These are phyloP conservation scores for Rubia peregrina DNA, from an alignment of 305 asterid species.

Conservation along the genomic window DNA sequence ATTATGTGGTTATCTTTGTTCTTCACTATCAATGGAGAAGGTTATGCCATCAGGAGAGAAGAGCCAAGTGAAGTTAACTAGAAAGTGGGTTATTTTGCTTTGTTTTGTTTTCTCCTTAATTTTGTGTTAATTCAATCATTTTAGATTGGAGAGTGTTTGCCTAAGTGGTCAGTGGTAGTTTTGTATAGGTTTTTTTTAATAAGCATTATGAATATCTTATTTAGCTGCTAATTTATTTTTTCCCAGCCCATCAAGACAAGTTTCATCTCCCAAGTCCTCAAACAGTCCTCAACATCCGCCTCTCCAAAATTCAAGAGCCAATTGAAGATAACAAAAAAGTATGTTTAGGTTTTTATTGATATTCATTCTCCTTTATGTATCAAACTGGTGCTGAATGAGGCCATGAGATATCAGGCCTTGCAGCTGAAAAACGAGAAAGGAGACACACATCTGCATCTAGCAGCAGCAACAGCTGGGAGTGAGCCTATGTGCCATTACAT, in stretches of 20 bases:
- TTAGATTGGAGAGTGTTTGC: neutral
- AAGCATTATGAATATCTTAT: slow-evolving; percentile 19
- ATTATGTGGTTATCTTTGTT: slow-evolving; percentile 13
- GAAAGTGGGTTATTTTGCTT: slow-evolving; percentile 7
- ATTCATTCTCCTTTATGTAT: slow-evolving; percentile 4
- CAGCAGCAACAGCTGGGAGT: too few species aligned
- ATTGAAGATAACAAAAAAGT: slow-evolving; percentile 89
- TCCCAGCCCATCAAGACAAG: slow-evolving; percentile 38
- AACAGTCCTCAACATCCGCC: slow-evolving; percentile 31
- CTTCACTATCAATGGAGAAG: too few species aligned
- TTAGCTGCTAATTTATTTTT: slow-evolving; percentile 16
- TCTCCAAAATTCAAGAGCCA: slow-evolving; percentile 47
- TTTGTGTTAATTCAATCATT: neutral
- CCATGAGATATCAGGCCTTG: too few species aligned
- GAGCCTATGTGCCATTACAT: too few species aligned
- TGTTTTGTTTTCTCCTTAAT: slow-evolving; percentile 17
- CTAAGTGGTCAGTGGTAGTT: slow-evolving; percentile 23
- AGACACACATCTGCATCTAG: too few species aligned
- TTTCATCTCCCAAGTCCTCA: slow-evolving; percentile 33
- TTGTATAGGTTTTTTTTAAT: slow-evolving; percentile 37
- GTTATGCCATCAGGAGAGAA: too few species aligned
- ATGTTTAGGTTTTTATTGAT: slow-evolving; percentile 21
- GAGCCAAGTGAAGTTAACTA: too few species aligned
- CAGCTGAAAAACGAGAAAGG: too few species aligned
- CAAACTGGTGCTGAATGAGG: neutral